Conservation (phyloP, 1,284 basidiomycete genomes). For the Pseudozyma thailandica region DNA sequence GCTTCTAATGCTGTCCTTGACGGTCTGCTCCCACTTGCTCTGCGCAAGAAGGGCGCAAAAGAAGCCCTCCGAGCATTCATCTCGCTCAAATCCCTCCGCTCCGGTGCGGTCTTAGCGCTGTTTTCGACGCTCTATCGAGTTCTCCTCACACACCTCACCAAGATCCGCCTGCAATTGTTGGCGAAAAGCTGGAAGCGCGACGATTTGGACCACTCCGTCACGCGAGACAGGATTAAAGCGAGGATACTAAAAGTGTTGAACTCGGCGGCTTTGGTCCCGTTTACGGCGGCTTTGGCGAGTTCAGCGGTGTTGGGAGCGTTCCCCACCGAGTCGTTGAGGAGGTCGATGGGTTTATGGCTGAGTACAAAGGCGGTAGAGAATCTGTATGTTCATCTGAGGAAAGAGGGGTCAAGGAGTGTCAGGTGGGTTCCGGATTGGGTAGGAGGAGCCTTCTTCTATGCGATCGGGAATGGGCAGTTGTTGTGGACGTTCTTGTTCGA, state of each 20-base stretch:
- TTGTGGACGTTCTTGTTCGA: slow-evolving; percentile 61
- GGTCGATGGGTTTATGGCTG: slow-evolving; percentile 42
- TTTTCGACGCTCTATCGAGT: slow-evolving; percentile 54
- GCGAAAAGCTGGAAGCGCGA: slow-evolving; percentile 15
- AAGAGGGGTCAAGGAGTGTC: slow-evolving; percentile 19
- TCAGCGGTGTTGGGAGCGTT: slow-evolving; percentile 33
- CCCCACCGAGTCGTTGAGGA: slow-evolving; percentile 31
- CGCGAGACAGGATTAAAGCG: slow-evolving; percentile 36
- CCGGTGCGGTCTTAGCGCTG: slow-evolving; percentile 40
- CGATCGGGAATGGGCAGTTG: slow-evolving; percentile 59
- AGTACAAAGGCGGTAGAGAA: slow-evolving; percentile 46
- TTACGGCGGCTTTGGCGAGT: slow-evolving; percentile 28
- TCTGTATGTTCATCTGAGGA: slow-evolving; percentile 35
- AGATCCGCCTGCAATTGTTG: slow-evolving; percentile 29
- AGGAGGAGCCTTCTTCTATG: slow-evolving; percentile 54
- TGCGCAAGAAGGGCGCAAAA: slow-evolving; percentile 39
- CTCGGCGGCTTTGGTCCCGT: slow-evolving; percentile 42
- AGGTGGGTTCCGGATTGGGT: slow-evolving; percentile 57
- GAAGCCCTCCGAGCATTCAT: slow-evolving; percentile 37
- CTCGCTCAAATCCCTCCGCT: slow-evolving; percentile 33
- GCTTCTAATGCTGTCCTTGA: slow-evolving; percentile 42
- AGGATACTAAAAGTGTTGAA: slow-evolving; percentile 31
- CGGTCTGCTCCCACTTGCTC: slow-evolving; percentile 37
- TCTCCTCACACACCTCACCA: slow-evolving; percentile 28
- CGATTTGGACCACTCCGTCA: slow-evolving; percentile 15